Evolutionary conservation across 78 protist species (phyloP).

Genomic region (Dictyostelium firmibasis): DNA sequence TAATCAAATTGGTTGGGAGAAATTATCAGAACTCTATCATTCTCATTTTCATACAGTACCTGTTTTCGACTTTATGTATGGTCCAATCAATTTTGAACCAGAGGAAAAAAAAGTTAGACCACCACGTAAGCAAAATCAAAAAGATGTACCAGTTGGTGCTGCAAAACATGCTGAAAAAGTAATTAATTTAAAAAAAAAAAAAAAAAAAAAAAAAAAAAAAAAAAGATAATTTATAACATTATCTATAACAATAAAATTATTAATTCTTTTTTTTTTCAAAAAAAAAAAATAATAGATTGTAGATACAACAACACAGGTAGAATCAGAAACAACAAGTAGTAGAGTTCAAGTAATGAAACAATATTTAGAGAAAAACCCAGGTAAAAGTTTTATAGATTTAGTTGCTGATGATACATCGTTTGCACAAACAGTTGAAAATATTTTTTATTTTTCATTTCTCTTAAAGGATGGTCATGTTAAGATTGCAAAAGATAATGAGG

Average conservation of each 20-base stretch:
- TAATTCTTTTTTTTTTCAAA: not conserved
- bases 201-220: too few species aligned
- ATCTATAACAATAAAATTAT: too few species aligned
- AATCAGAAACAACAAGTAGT: slow-evolving; percentile 41
- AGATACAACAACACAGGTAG: not conserved
- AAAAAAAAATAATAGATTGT: not conserved
- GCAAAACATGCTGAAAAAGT: slow-evolving; percentile 24
- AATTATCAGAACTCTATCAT: not conserved
- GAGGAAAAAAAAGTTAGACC: slow-evolving; percentile 8
- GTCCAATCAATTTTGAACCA: slow-evolving; percentile 46
- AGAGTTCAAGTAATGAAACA: slow-evolving; percentile 27
- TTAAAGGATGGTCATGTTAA: slow-evolving; percentile 64
- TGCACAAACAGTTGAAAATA: slow-evolving; percentile 54
- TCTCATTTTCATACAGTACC: slow-evolving; percentile 6
- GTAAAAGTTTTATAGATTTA: slow-evolving; percentile 22
- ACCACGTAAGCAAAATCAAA: not conserved
- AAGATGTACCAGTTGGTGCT: slow-evolving; percentile 23
- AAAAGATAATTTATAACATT: too few species aligned
- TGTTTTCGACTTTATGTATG: slow-evolving; percentile 63
- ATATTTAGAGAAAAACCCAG: not conserved
- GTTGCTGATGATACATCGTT: slow-evolving; percentile 16
- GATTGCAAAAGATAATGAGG: not conserved
- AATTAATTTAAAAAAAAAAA: too few species aligned
- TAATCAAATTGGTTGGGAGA: slow-evolving; percentile 17
- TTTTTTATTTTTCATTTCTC: slow-evolving; percentile 46